Percentiles rank a stretch among this genome's conserved stretches.
Evolutionary conservation across 2,329 filamentous ascomycete genomes (phyloP).

Genomic region (Ophiocordyceps sinensis): DNA sequence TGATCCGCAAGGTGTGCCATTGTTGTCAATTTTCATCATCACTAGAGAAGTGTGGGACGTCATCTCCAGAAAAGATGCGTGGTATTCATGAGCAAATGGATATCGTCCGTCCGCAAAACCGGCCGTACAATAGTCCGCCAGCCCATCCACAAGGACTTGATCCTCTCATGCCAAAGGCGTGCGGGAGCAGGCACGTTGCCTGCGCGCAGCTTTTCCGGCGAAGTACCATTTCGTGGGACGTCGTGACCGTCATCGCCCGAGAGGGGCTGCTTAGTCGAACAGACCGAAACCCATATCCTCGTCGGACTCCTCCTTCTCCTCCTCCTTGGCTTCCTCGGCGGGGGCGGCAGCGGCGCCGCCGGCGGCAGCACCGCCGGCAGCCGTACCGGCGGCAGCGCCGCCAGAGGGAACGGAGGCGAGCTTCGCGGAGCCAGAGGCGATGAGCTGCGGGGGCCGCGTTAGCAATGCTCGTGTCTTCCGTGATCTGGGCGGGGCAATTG

Average conservation of each 20-base stretch:
- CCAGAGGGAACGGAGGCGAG: conserved; percentile 95
- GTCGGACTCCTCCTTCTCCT: conserved; percentile 71
- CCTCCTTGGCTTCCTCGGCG: conserved; percentile 45
- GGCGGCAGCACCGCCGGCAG: conserved; percentile 50
- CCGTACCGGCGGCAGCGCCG: conserved; percentile 63
- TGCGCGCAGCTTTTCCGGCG: conserved; percentile 16
- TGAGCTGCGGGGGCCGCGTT: conserved; percentile 47
- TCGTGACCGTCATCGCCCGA: conserved; percentile 15
- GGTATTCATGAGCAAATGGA: conserved; percentile 15
- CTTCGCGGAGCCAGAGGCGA: conserved; percentile 78
- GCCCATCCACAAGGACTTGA: conserved; percentile 6
- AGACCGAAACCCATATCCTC: conserved; percentile 68
- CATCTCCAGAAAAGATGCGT: conserved; percentile 10
- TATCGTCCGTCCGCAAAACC: conserved; percentile 12
- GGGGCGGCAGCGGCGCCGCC: conserved; percentile 49
- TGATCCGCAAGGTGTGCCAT: background rate
- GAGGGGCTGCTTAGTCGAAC: conserved; percentile 47
- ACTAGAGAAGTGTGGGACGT: background rate
- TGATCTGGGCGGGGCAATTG: background rate
- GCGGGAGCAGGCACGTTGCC: conserved; percentile 16
- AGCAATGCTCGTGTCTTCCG: conserved; percentile 3
- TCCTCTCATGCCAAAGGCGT: conserved; percentile 16
- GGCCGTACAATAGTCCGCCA: conserved; percentile 15
- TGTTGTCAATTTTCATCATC: background rate
- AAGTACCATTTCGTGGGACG: conserved; percentile 14